Evolutionary conservation across 176 grass and related monocot species (phyloP).

Genomic region (Bonia amplexicaulis): DNA sequence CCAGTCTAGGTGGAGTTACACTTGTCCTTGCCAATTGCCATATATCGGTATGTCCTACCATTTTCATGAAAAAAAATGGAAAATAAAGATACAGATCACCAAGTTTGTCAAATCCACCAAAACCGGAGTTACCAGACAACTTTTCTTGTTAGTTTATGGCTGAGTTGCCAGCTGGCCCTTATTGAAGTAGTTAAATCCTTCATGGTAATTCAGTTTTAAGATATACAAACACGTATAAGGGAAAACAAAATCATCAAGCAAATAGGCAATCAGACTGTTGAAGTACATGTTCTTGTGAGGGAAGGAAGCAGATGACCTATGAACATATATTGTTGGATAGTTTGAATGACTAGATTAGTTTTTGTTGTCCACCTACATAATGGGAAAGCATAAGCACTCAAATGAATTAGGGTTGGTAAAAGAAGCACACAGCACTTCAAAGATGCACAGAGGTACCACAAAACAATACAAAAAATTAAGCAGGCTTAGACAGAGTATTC

Average conservation of each 20-base stretch:
- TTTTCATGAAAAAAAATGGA: not conserved
- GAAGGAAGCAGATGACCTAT: not conserved
- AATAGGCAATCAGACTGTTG: not conserved
- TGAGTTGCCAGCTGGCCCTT: not conserved
- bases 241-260: conserved; percentile 7
- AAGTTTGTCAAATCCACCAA: not conserved
- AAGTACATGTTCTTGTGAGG: not conserved
- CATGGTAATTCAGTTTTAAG: not conserved
- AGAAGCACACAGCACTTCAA: not conserved
- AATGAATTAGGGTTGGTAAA: not conserved
- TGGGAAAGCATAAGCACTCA: not conserved
- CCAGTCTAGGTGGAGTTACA: not conserved
- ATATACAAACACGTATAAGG: not conserved
- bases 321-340: not conserved
- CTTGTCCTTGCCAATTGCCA: not conserved
- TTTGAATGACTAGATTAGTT: not conserved
- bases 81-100: not conserved
- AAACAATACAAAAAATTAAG: not conserved
- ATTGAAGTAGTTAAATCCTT: not conserved
- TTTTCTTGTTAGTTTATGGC: not conserved
- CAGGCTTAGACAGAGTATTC: not conserved
- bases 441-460: not conserved
- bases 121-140: not conserved
- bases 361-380: not conserved
- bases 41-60: not conserved